A percentile compares a stretch with the other conserved stretches of the same genome.
These are phyloP conservation scores for Casuarina equisetifolia DNA, from an alignment of 306 rosid species.

Conservation along the genomic window DNA sequence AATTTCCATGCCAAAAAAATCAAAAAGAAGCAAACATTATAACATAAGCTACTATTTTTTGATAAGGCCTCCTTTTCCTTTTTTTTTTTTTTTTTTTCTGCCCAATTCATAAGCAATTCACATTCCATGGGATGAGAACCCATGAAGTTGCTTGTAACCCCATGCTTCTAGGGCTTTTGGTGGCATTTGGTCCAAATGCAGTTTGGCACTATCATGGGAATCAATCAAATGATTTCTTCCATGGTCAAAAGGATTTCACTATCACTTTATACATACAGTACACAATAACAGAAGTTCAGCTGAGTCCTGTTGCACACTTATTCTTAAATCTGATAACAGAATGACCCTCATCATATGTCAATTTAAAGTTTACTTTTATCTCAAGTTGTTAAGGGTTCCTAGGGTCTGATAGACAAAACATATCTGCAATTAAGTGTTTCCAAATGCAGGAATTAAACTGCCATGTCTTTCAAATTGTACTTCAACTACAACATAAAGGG, in stretches of 20 bases:
- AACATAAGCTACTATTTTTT: not conserved
- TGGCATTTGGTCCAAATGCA: slow-evolving; percentile 1
- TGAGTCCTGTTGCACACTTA: not conserved
- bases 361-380: not conserved
- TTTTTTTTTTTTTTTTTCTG: not conserved
- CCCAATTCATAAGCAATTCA: not conserved
- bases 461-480: not conserved
- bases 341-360: not conserved
- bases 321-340: not conserved
- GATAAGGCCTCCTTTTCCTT: not conserved
- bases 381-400: not conserved
- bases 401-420: not conserved
- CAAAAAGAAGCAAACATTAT: not conserved
- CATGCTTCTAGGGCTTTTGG: not conserved
- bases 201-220: not conserved
- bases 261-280: not conserved
- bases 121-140: not conserved
- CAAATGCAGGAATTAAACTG: not conserved
- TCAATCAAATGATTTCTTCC: not conserved
- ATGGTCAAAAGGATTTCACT: not conserved
- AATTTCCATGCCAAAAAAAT: not conserved
- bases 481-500: not conserved
- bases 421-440: not conserved
- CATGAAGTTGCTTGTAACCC: not conserved
- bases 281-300: not conserved